These are phyloP conservation scores for Diaporthe eres DNA, from an alignment of 2,329 filamentous ascomycete genomes.

Conservation along the genomic window DNA sequence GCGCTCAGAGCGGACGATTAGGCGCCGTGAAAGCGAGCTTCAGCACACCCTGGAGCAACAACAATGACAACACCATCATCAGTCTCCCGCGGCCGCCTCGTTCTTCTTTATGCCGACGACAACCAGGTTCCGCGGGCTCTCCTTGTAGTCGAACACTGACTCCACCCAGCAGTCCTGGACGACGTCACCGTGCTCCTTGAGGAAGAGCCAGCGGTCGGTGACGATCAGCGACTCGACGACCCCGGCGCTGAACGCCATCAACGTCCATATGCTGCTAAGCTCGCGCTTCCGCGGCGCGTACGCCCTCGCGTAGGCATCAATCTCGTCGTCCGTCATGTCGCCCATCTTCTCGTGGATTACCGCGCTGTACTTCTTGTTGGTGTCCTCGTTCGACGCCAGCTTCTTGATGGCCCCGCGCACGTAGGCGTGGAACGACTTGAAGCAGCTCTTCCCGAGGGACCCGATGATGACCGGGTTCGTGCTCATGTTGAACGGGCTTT, in stretches of 20 bases:
- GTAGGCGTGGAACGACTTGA: constrained; percentile 81
- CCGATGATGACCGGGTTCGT: constrained; percentile 90
- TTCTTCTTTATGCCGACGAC: constrained; percentile 86
- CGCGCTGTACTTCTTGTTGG: constrained; percentile 68
- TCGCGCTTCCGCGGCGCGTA: constrained; percentile 82
- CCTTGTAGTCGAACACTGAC: constrained; percentile 87
- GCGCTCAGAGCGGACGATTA: background rate
- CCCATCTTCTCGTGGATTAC: constrained; percentile 77
- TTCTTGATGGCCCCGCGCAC: constrained; percentile 86
- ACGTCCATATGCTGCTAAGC: constrained; percentile 87
- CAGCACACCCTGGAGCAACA: background rate
- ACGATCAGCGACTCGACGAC: constrained; percentile 93
- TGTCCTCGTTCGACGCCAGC: constrained; percentile 70
- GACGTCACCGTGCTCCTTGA: constrained; percentile 81
- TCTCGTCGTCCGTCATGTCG: constrained; percentile 80
- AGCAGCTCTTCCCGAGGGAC: constrained; percentile 84
- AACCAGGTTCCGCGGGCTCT: constrained; percentile 91
- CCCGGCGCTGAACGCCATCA: constrained; percentile 96
- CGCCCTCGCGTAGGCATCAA: constrained; percentile 76
- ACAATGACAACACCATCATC: background rate
- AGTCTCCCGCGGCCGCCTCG: constrained; percentile 11
- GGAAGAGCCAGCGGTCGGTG: constrained; percentile 88
- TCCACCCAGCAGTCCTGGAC: constrained; percentile 90
- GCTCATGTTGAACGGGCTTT: constrained; percentile 66
- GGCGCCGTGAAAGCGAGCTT: background rate